Conservation (phyloP, 805 yeast species). For the Geotrichum ghanense region DNA sequence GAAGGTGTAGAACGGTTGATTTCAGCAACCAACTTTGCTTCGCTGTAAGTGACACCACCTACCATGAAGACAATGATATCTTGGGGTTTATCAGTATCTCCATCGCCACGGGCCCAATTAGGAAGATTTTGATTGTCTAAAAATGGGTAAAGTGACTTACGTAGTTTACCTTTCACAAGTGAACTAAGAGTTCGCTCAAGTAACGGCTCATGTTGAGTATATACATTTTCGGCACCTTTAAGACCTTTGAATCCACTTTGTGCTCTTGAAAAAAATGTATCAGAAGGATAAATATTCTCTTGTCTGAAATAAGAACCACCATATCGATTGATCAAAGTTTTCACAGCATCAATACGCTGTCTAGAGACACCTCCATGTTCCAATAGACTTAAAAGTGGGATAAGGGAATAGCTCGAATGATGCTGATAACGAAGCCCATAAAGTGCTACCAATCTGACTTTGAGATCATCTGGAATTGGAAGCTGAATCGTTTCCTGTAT, state of each 20-base stretch:
- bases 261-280: conserved; percentile 30
- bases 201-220: conserved; percentile 84
- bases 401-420: conserved; percentile 32
- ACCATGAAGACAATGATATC: conserved; percentile 34
- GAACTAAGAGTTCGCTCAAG: conserved; percentile 38
- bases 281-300: conserved; percentile 29
- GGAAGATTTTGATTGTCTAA: conserved; percentile 28
- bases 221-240: conserved; percentile 42
- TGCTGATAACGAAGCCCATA: conserved; percentile 64
- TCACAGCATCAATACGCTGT: conserved; percentile 33
- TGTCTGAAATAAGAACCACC: conserved; percentile 36
- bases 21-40: conserved; percentile 70
- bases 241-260: conserved; percentile 33
- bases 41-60: conserved; percentile 92
- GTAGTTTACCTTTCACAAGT: conserved; percentile 32
- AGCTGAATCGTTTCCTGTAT: conserved; percentile 40
- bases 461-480: conserved; percentile 30
- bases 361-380: conserved; percentile 13
- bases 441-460: conserved; percentile 60
- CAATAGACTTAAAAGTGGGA: conserved; percentile 14
- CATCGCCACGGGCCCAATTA: conserved; percentile 14
- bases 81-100: conserved; percentile 24
- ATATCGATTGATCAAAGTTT: conserved; percentile 31
- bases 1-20: conserved; percentile 42
- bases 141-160: conserved; percentile 32